A percentile compares a stretch with the other conserved stretches of the same genome.
Evolutionary conservation across 306 rosid genomes (phyloP).

Genomic region (Echinosophora koreensis): DNA sequence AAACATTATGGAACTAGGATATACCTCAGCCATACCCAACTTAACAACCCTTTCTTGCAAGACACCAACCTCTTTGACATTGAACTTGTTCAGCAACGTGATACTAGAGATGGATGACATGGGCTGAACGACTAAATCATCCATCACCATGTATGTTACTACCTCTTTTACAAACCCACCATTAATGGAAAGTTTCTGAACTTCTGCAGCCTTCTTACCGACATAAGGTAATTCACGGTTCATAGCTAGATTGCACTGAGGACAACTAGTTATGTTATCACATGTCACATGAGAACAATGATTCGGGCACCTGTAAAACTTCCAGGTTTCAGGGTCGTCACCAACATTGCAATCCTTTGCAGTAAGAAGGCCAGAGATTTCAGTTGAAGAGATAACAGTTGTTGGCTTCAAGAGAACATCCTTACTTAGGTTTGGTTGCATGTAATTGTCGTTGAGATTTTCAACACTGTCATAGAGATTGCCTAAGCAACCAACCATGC

Average conservation of each 20-base stretch:
- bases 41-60: slow-evolving; percentile 47
- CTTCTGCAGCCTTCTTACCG: background rate
- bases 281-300: too few relatives aligned
- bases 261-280: too few relatives aligned
- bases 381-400: background rate
- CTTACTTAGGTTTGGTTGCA: slow-evolving; percentile 41
- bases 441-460: slow-evolving; percentile 45
- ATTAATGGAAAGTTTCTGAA: background rate
- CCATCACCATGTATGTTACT: slow-evolving; percentile 55
- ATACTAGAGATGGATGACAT: slow-evolving; percentile 55
- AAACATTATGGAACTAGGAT: too few relatives aligned
- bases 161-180: slow-evolving; percentile 51
- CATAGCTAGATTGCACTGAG: background rate
- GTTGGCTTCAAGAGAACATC: slow-evolving; percentile 47
- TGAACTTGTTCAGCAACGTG: slow-evolving; percentile 40
- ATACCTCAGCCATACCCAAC: slow-evolving; percentile 43
- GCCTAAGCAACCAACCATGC: slow-evolving; percentile 55
- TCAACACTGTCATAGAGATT: slow-evolving; percentile 60
- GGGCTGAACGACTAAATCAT: slow-evolving; percentile 50
- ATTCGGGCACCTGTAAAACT: slow-evolving; percentile 6
- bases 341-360: background rate
- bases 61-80: slow-evolving; percentile 39
- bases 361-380: background rate
- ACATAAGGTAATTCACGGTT: too few relatives aligned
- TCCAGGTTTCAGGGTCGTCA: too few relatives aligned